Percentiles rank a stretch among this genome's conserved stretches.
Conservation (phyloP, 139 green algal species). For the Bryopsis sp. region DNA sequence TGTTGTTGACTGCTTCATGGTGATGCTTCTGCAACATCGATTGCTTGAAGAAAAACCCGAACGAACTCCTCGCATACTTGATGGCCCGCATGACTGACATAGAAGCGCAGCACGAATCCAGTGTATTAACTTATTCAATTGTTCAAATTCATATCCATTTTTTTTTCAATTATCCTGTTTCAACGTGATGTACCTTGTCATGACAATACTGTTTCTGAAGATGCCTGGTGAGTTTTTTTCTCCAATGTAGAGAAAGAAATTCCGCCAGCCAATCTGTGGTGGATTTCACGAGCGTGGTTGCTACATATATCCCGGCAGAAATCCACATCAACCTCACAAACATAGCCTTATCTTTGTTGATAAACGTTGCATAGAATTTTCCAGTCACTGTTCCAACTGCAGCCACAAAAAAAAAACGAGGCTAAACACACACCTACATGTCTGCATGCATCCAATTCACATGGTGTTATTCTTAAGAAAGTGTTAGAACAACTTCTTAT, state of each 20-base stretch:
- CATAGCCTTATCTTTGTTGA: background rate
- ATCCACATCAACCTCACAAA: background rate
- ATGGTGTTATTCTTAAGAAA: background rate
- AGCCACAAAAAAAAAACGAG: slow-evolving; percentile 5
- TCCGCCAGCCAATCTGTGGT: slow-evolving; percentile 6
- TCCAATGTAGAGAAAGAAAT: slow-evolving; percentile 3
- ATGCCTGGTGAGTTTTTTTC: background rate
- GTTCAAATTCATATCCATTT: too few relatives aligned
- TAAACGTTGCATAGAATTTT: slow-evolving; percentile 18
- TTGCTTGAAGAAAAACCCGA: too few relatives aligned
- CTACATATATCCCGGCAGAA: background rate
- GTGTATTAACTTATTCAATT: too few relatives aligned
- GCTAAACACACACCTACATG: background rate
- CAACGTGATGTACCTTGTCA: background rate
- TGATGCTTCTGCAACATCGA: too few relatives aligned
- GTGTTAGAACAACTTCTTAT: background rate
- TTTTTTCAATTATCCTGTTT: too few relatives aligned
- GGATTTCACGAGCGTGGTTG: background rate
- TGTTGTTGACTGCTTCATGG: too few relatives aligned
- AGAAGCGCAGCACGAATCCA: too few relatives aligned
- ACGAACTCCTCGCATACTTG: too few relatives aligned
- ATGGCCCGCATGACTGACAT: too few relatives aligned
- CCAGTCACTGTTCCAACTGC: slow-evolving; percentile 7
- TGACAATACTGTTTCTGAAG: slow-evolving; percentile 13
- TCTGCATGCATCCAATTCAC: background rate